phyloP scores from a whole-genome alignment of 805 yeast species.

The Groenewaldozyma salmanticensis region DNA sequence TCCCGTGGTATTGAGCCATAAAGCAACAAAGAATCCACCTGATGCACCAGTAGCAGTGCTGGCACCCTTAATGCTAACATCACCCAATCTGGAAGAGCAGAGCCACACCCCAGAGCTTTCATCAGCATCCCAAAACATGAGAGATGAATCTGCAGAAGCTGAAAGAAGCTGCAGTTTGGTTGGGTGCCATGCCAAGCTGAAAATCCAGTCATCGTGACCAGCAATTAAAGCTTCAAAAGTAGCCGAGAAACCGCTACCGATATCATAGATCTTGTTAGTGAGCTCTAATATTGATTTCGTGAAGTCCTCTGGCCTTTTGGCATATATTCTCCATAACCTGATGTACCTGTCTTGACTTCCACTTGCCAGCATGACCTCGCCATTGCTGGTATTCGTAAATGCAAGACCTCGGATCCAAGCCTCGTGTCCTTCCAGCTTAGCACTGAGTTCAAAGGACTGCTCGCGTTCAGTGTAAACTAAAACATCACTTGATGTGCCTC shows the following conservation, averaged over 20 bases:
- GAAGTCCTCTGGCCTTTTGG: conserved; percentile 36
- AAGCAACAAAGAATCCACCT: conserved; percentile 58
- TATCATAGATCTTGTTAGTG: conserved; percentile 64
- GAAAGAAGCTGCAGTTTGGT: conserved; percentile 54
- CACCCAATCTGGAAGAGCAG: conserved; percentile 74
- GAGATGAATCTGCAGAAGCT: conserved; percentile 84
- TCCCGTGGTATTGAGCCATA: conserved; percentile 47
- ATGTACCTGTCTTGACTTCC: conserved; percentile 93
- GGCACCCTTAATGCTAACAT: conserved; percentile 90
- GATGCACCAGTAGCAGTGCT: conserved; percentile 96
- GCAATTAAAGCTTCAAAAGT: conserved; percentile 86
- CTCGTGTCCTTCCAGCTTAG: conserved; percentile 79
- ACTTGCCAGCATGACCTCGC: conserved; percentile 57
- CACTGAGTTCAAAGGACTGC: conserved; percentile 30
- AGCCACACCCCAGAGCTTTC: conserved; percentile 82
- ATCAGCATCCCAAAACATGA: conserved; percentile 93
- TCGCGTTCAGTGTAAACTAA: conserved; percentile 38
- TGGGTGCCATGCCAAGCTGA: conserved; percentile 76
- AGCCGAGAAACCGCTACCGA: conserved; percentile 39
- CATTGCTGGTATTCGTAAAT: conserved; percentile 34
- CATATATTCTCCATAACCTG: conserved; percentile 68
- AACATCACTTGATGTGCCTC: conserved; percentile 33
- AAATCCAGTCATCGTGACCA: conserved; percentile 99
- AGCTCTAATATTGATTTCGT: conserved; percentile 38
- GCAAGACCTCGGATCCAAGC: conserved; percentile 84